Base-by-base conservation (phyloP, 768 basidiomycete genomes). In the Clitopilus hobsonii region DNA sequence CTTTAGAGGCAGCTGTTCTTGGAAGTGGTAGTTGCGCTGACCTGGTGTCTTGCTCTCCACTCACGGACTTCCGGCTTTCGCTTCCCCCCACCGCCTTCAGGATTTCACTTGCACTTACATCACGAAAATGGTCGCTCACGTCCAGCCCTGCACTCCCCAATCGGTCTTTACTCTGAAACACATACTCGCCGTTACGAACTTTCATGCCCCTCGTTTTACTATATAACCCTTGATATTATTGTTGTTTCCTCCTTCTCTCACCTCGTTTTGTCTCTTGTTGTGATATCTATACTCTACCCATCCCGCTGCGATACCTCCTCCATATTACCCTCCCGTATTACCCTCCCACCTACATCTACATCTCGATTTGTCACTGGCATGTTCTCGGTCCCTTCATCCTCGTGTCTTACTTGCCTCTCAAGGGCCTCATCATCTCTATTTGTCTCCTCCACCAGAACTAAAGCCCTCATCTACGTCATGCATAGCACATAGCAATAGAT, bases 221-320 rank as follows among this genome's bases (percentile, higher is more conserved):
- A 45, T 45, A 45, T 45, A 36, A 14, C n/a, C 32, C 32, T n/a
- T 36, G 32, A 36, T 36, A 45, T 45, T 45, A n/a, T n/a, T n/a
- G n/a, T n/a, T n/a, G n/a, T n/a, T n/a, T n/a, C n/a, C n/a, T n/a
- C n/a, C n/a, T 45, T 23, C 41, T 45, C 22, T 45, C n/a, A 8
- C n/a, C 41, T 45, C 41, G 22, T 45, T 45, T 45, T 45, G n/a
- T n/a, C n/a, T n/a, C n/a, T n/a, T n/a, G 41, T 45, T 36, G 41
- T 23, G 41, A 45, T 45, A 45, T 45, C 41, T 45, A 18, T 45
- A 16, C 22, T 16, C 22, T 10, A 20, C 16, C 11, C 8, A 10
- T 41, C 18, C 41, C 41, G 41, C 41, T 18, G 41, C 41, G 41
- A 45, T 45, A 45, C 41, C 41, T 45, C 41, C 18, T n/a, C n/a